A percentile compares a stretch with the other conserved stretches of the same genome.
Evolutionary conservation across 257 asterid species (phyloP).

Genomic region (Gentiana macrophylla): DNA sequence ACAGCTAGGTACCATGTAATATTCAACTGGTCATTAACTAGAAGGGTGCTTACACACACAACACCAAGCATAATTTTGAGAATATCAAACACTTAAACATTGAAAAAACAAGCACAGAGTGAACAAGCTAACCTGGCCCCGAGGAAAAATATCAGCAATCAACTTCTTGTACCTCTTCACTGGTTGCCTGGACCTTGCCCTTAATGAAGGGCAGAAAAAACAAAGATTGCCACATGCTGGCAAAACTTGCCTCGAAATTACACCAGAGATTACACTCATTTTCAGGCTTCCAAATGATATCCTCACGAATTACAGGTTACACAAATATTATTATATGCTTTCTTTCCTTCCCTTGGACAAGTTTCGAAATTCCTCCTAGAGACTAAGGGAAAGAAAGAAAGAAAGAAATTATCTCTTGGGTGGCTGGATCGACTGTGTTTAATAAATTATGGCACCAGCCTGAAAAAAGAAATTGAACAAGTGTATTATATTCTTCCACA

Average conservation of each 20-base stretch:
- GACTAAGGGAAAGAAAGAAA: slow-evolving; percentile 35
- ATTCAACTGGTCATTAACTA: slow-evolving; percentile 1
- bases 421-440: slow-evolving; percentile 20
- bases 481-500: slow-evolving; percentile 12
- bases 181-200: slow-evolving; percentile 97
- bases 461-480: slow-evolving; percentile 20
- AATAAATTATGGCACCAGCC: slow-evolving; percentile 45
- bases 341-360: slow-evolving; percentile 54
- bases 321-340: slow-evolving; percentile 25
- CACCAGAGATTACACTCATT: slow-evolving; percentile 81
- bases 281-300: background rate
- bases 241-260: slow-evolving; percentile 85
- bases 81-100: background rate
- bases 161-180: slow-evolving; percentile 97
- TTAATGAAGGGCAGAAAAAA: slow-evolving; percentile 84
- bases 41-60: no score
- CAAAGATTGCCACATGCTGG: slow-evolving; percentile 93
- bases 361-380: slow-evolving; percentile 12
- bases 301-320: slow-evolving; percentile 4
- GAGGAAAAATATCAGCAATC: slow-evolving; percentile 85
- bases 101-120: background rate
- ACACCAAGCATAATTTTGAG: background rate
- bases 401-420: slow-evolving; percentile 44
- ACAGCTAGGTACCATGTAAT: no score
- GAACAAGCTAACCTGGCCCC: slow-evolving; percentile 54